Base-by-base conservation (phyloP, 2,329 filamentous ascomycete species). In the Scedosporium minutisporum region DNA sequence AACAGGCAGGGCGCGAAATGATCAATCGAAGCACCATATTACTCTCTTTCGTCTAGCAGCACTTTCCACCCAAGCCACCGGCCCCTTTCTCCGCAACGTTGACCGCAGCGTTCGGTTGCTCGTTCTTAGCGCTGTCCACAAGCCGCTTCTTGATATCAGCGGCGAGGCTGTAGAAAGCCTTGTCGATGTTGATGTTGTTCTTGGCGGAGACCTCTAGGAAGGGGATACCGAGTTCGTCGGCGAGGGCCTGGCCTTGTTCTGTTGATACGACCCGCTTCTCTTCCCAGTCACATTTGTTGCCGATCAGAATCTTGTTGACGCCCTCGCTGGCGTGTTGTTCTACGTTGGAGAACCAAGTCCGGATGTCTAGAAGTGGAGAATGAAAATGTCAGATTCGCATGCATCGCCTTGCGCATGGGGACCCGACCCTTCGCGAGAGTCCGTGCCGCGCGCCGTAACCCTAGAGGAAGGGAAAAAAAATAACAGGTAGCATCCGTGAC, bases 261-360 rank as follows among this genome's bases (percentile, higher is more conserved):
- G 90, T 96, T 59, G 91, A 92, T 51, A 99, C 90, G 62, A 90
- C 92, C 69, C 95, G 89, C 84, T 97, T 97, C 80, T 99, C 95
- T 78, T 97, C 95, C 95, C 95, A 97, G 78, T 99, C 95, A 80
- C 95, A 99, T 80, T 99, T 99, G 85, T 99, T 99, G 75, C 95
- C 95, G 69, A 99, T 97, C 68, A 99, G 85, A 73, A 99, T 97
- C 83, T 97, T 99, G 86, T 97, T 97, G 73, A 99, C 95, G 71
- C 95, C 95, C 79, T 97, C 95, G 71, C 91, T 96, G 64, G 95
- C 95, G 79, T 99, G 93, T 77, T 96, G 93, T 76, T 97, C 93
- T 69, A 97, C 93, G 78, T 99, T 97, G 73, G 93, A 93, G 80
- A 99, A 99, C 95, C 95, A 99, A 68, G 95, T 97, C 72, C 93